Evolutionary conservation across 2,329 filamentous ascomycete species (phyloP).

Genomic region (Sporothrix variecibatus): DNA sequence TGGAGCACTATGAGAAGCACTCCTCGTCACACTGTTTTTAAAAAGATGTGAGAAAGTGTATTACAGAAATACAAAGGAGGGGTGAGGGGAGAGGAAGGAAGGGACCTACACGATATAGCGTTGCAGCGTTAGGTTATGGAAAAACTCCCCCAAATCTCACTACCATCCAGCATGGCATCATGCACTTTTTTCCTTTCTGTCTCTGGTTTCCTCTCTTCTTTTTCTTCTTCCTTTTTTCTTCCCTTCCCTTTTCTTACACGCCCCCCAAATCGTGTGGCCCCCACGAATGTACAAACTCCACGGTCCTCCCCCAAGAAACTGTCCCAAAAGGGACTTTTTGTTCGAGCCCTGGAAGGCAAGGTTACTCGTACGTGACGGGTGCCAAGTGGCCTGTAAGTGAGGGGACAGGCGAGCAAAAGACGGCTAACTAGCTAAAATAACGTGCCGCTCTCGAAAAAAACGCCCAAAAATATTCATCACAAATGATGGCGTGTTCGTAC

Average conservation of each 20-base stretch:
- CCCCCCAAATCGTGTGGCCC: slow-evolving; percentile 8
- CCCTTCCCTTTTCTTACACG: background rate
- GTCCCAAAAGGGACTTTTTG: background rate
- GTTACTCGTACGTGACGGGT: background rate
- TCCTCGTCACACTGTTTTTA: background rate
- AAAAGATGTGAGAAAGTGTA: background rate
- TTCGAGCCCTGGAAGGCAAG: background rate
- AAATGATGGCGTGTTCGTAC: background rate
- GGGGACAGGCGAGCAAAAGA: background rate
- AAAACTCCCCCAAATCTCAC: background rate
- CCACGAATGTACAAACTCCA: background rate
- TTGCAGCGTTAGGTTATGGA: background rate
- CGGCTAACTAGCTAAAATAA: background rate
- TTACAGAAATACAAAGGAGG: background rate
- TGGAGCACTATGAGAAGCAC: background rate
- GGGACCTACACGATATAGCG: background rate
- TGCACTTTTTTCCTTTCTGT: background rate
- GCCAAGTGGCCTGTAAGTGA: background rate
- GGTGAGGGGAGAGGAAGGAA: background rate
- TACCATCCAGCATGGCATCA: background rate
- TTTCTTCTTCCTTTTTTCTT: background rate
- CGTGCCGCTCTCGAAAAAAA: background rate
- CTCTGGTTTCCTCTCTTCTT: background rate
- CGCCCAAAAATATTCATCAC: background rate
- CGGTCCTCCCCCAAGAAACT: background rate